phyloP scores from a whole-genome alignment of 2,329 filamentous ascomycete species.

The Aureobasidium sp. region DNA sequence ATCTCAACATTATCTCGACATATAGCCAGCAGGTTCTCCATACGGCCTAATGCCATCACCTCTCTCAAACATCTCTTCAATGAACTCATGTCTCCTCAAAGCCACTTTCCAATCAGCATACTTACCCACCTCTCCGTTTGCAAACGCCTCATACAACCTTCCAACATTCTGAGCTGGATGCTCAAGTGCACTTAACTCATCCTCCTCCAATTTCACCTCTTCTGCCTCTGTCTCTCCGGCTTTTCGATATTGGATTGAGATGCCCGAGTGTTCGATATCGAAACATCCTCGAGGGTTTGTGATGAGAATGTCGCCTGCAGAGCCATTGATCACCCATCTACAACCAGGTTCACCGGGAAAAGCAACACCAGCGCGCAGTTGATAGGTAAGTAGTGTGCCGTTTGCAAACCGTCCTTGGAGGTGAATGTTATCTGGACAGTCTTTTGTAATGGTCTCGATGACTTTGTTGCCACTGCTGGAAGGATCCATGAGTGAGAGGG shows the following conservation, averaged over 20 bases:
- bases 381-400: slow-evolving; percentile 35
- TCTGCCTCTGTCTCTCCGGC: not conserved
- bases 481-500: too few relatives aligned
- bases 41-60: not conserved
- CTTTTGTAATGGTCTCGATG: not conserved
- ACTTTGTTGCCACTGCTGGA: too few relatives aligned
- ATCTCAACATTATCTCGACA: too few relatives aligned
- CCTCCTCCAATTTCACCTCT: not conserved
- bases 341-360: slow-evolving; percentile 41
- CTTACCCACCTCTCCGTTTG: not conserved
- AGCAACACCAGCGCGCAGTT: slow-evolving; percentile 39
- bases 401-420: slow-evolving; percentile 31
- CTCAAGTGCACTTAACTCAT: not conserved
- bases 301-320: slow-evolving; percentile 26
- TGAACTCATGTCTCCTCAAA: not conserved
- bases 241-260: not conserved
- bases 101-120: slow-evolving; percentile 4
- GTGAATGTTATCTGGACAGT: slow-evolving; percentile 37
- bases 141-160: not conserved
- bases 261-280: not conserved
- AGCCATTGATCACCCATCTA: slow-evolving; percentile 43
- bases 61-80: not conserved
- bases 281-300: not conserved
- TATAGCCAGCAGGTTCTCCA: not conserved
- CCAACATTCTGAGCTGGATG: slow-evolving; percentile 8